Conservation (phyloP, 176 grass and related monocot genomes). For the Puccinellia tenuiflora region DNA sequence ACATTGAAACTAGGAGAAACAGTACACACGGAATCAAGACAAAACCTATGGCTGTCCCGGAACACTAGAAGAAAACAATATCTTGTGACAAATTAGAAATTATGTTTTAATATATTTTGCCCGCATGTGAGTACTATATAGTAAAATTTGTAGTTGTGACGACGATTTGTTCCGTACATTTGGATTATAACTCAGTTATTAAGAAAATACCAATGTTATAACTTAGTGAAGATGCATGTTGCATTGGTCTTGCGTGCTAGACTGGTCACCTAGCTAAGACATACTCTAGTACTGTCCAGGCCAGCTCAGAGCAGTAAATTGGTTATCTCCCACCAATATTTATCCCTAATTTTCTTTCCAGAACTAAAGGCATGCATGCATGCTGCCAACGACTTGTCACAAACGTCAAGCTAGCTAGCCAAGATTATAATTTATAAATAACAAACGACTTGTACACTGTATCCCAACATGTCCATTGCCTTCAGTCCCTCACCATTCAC, state of each 20-base stretch:
- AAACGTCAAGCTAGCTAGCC: neutral
- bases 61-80: neutral
- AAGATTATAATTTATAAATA: too few relatives aligned
- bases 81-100: neutral
- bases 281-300: neutral
- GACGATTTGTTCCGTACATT: neutral
- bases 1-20: too few relatives aligned
- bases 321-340: neutral
- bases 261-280: neutral
- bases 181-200: neutral
- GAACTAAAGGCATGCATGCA: neutral
- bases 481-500: too few relatives aligned
- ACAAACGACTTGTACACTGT: too few relatives aligned
- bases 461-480: too few relatives aligned
- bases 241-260: neutral
- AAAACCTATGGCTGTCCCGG: too few relatives aligned
- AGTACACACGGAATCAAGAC: too few relatives aligned
- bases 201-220: neutral
- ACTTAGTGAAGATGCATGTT: neutral
- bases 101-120: neutral
- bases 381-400: neutral
- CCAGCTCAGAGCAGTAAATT: conserved; percentile 2
- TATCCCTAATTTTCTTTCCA: neutral
- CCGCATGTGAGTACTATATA: neutral
- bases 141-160: neutral